Conservation (phyloP, 1,284 basidiomycete genomes). For the Ceratobasidium sp. region DNA sequence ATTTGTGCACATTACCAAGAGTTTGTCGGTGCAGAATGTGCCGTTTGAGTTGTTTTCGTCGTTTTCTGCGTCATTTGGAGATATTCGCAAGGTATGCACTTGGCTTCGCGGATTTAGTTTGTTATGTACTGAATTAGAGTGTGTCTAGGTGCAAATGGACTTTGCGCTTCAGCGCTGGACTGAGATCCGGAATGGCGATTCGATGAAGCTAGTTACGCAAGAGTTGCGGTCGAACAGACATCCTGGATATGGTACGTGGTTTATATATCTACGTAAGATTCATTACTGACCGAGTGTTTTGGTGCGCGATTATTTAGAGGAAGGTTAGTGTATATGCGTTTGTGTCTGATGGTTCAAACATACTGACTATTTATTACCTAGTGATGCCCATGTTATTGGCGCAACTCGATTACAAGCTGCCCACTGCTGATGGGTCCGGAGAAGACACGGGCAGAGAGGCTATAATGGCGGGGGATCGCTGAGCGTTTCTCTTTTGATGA, state of each 20-base stretch:
- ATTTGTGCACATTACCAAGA: slow-evolving; percentile 79
- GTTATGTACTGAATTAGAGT: not conserved
- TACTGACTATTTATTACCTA: slow-evolving; percentile 49
- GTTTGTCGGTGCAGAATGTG: slow-evolving; percentile 80
- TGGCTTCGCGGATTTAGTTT: not conserved
- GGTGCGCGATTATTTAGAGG: slow-evolving; percentile 56
- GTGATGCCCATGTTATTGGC: slow-evolving; percentile 76
- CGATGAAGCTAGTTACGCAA: slow-evolving; percentile 85
- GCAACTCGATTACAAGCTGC: slow-evolving; percentile 70
- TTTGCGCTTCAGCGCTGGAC: slow-evolving; percentile 85
- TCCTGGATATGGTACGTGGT: slow-evolving; percentile 70
- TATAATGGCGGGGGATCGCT: slow-evolving; percentile 11
- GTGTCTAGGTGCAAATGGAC: slow-evolving; percentile 70
- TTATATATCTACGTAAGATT: not conserved
- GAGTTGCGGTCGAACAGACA: slow-evolving; percentile 82
- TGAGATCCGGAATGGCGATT: slow-evolving; percentile 79
- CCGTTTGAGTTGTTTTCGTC: slow-evolving; percentile 87
- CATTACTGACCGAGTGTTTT: not conserved
- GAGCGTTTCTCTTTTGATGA: slow-evolving; percentile 3
- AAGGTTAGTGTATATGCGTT: slow-evolving; percentile 60
- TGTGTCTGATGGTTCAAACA: not conserved
- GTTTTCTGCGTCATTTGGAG: slow-evolving; percentile 83
- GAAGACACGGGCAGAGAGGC: slow-evolving; percentile 36
- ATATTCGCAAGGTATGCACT: slow-evolving; percentile 74
- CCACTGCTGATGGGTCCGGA: slow-evolving; percentile 31